A percentile compares a stretch with the other conserved stretches of the same genome.
Evolutionary conservation across 2,329 filamentous ascomycete species (phyloP).

Genomic region (Penicillium sp.): DNA sequence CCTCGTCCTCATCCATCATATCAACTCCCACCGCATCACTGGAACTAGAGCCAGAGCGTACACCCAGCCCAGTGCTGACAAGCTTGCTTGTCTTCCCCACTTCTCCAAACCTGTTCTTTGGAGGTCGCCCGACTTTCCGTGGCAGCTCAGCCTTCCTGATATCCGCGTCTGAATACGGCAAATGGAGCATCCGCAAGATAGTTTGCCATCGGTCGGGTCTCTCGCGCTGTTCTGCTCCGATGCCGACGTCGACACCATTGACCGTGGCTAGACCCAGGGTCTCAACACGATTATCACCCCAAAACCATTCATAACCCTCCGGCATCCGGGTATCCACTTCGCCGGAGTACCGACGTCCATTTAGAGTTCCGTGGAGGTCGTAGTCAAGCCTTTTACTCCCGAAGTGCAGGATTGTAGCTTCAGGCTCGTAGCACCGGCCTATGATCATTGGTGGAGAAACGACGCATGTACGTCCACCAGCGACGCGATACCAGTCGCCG

Average conservation of each 20-base stretch:
- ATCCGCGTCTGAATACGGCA: slow-evolving; percentile 24
- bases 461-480: slow-evolving; percentile 42
- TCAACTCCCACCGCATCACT: slow-evolving; percentile 7
- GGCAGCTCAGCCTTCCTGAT: slow-evolving; percentile 1
- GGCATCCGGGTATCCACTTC: slow-evolving; percentile 52
- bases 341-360: slow-evolving; percentile 50
- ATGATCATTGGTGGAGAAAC: slow-evolving; percentile 55
- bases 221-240: slow-evolving; percentile 44
- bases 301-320: slow-evolving; percentile 53
- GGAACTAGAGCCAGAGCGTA: not conserved
- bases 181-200: slow-evolving; percentile 47
- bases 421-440: slow-evolving; percentile 55
- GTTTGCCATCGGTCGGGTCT: slow-evolving; percentile 49
- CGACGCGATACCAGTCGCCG: slow-evolving; percentile 54
- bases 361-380: slow-evolving; percentile 49
- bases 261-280: slow-evolving; percentile 57
- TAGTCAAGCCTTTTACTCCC: slow-evolving; percentile 38
- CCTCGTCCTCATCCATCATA: not conserved
- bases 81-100: slow-evolving; percentile 41
- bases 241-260: slow-evolving; percentile 54
- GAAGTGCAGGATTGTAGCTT: slow-evolving; percentile 50
- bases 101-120: slow-evolving; percentile 25
- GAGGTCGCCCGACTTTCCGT: slow-evolving; percentile 5
- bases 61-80: slow-evolving; percentile 37
- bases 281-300: slow-evolving; percentile 57